Evolutionary conservation across 2,329 filamentous ascomycete species (phyloP).

Genomic region (Paecilomyces niveus): DNA sequence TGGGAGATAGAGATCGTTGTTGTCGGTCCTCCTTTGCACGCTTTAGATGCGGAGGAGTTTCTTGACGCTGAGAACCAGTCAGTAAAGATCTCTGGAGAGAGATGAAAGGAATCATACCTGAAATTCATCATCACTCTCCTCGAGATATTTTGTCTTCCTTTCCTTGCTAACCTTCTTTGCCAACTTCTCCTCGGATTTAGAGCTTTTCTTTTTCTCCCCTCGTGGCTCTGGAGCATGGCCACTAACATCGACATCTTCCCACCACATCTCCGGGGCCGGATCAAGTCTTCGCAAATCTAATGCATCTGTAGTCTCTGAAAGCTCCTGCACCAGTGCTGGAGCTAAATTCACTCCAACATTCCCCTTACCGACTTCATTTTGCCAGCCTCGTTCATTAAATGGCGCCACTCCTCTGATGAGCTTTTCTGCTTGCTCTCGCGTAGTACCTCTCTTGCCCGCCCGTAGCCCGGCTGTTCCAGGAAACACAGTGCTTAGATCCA

Average conservation of each 20-base stretch:
- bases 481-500: constrained; percentile 52
- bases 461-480: constrained; percentile 45
- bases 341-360: constrained; percentile 7
- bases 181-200: background rate
- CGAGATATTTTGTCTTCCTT: constrained; percentile 5
- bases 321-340: constrained; percentile 13
- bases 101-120: constrained; percentile 21
- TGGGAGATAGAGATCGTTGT: background rate
- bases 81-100: background rate
- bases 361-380: constrained; percentile 15
- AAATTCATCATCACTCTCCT: constrained; percentile 29
- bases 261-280: constrained; percentile 24
- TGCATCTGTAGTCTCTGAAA: constrained; percentile 8
- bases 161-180: background rate
- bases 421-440: constrained; percentile 46
- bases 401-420: constrained; percentile 48
- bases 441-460: constrained; percentile 36
- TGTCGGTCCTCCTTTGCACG: constrained; percentile 2
- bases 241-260: constrained; percentile 17
- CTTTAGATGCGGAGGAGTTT: constrained; percentile 26
- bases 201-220: background rate
- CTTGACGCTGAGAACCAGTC: constrained; percentile 22
- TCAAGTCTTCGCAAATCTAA: constrained; percentile 8
- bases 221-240: background rate
- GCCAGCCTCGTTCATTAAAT: constrained; percentile 47